phyloP scores from a whole-genome alignment of 768 basidiomycete genomes.

The Panaeolus papilionaceus region DNA sequence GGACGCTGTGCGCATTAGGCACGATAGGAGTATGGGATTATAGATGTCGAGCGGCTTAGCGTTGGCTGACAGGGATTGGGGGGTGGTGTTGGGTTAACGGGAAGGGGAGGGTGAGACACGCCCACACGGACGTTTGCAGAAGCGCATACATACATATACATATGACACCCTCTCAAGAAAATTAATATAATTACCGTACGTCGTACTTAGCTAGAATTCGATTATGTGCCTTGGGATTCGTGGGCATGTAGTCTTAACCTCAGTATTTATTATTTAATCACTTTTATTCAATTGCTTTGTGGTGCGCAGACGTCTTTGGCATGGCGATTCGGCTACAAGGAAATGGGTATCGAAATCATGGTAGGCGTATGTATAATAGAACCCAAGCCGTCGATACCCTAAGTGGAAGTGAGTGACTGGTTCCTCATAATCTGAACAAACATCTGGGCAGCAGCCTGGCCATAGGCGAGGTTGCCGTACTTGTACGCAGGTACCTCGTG shows the following conservation, averaged over 20 bases:
- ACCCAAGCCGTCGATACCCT: background rate
- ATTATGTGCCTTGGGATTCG: background rate
- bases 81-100: background rate
- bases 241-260: background rate
- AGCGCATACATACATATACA: background rate
- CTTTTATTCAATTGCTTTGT: background rate
- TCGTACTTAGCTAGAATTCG: background rate
- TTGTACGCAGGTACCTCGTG: constrained; percentile 57
- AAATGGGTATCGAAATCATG: no score
- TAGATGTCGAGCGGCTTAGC: constrained; percentile 16
- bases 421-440: constrained; percentile 49
- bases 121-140: background rate
- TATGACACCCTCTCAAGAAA: background rate
- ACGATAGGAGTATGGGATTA: constrained; percentile 57
- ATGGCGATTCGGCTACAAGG: no score
- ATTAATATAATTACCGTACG: constrained; percentile 2
- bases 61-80: background rate
- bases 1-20: constrained; percentile 73
- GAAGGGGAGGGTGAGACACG: background rate
- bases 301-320: no score
- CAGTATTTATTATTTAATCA: constrained; percentile 3
- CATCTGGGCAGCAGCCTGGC: constrained; percentile 51
- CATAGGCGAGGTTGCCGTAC: constrained; percentile 41
- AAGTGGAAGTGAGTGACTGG: constrained; percentile 22
- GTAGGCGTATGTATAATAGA: no score